Evolutionary conservation across 2,329 filamentous ascomycete genomes (phyloP).

Genomic region (Rachicladosporium sp.): DNA sequence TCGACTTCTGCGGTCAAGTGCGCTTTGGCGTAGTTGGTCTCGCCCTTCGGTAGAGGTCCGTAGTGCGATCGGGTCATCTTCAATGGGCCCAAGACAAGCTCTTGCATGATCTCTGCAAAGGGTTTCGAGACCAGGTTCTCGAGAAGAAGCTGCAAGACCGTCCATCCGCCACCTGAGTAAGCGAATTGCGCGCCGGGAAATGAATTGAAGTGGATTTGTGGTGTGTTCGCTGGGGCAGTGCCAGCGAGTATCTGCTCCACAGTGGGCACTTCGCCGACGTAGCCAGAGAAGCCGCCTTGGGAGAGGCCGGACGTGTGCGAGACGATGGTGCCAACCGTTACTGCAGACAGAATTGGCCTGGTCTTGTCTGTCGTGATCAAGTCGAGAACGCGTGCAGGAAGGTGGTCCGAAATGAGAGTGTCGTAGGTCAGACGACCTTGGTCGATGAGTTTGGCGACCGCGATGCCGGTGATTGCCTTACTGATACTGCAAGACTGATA

Average conservation of each 20-base stretch:
- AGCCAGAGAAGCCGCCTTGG: slow-evolving; percentile 15
- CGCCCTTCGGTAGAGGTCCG: slow-evolving; percentile 3
- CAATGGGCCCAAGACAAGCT: slow-evolving; percentile 13
- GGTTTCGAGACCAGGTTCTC: slow-evolving; percentile 8
- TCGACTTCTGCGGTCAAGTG: too few species aligned
- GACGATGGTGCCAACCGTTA: slow-evolving; percentile 15
- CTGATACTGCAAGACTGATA: slow-evolving; percentile 19
- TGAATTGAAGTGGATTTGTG: slow-evolving; percentile 11
- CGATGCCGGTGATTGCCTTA: slow-evolving; percentile 14
- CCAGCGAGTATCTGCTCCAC: slow-evolving; percentile 10
- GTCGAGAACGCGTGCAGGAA: too few species aligned
- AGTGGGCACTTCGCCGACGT: slow-evolving; percentile 7
- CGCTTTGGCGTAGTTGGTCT: too few species aligned
- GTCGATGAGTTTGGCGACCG: slow-evolving; percentile 14
- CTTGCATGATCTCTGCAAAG: slow-evolving; percentile 13
- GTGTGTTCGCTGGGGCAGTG: slow-evolving; percentile 11
- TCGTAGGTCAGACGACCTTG: slow-evolving; percentile 9
- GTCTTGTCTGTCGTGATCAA: too few species aligned
- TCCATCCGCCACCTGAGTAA: slow-evolving; percentile 18
- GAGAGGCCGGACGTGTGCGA: slow-evolving; percentile 15
- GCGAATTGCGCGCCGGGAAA: slow-evolving; percentile 13
- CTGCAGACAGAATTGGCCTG: neutral
- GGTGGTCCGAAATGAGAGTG: too few species aligned
- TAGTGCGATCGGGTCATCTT: slow-evolving; percentile 14
- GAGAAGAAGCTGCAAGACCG: slow-evolving; percentile 14